These are phyloP conservation scores for Ramaria rubella DNA, from an alignment of 768 basidiomycete genomes.

Conservation along the genomic window DNA sequence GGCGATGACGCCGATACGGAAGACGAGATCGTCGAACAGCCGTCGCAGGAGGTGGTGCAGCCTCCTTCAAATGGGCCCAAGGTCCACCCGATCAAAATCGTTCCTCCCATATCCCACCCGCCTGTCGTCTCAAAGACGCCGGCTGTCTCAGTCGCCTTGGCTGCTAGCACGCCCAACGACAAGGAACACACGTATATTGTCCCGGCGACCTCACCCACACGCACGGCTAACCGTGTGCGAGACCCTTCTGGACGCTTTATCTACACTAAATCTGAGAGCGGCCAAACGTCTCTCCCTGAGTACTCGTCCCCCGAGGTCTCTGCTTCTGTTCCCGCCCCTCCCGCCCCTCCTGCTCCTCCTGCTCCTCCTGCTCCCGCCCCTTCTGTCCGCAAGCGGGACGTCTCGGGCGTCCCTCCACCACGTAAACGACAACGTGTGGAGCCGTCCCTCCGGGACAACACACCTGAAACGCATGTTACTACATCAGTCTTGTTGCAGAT, in stretches of 20 bases:
- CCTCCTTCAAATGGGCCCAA: constrained; percentile 10
- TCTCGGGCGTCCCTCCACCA: constrained; percentile 14
- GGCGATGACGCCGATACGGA: constrained; percentile 6
- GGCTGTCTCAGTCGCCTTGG: constrained; percentile 5
- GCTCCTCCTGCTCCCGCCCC: constrained; percentile 19
- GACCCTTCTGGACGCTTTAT: background rate
- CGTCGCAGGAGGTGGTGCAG: constrained; percentile 10
- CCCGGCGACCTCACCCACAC: background rate
- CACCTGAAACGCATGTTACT: constrained; percentile 21
- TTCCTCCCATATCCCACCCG: background rate
- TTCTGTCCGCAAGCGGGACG: no score
- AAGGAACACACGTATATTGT: background rate
- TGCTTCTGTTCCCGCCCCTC: background rate
- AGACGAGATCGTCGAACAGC: constrained; percentile 15
- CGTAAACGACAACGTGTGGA: constrained; percentile 24
- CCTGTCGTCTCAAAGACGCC: background rate
- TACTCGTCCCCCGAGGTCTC: background rate
- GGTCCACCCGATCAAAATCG: background rate
- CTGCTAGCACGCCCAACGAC: background rate
- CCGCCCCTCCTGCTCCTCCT: constrained; percentile 9
- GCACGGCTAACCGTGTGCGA: background rate
- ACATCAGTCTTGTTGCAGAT: constrained; percentile 19
- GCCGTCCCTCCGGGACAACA: constrained; percentile 12
- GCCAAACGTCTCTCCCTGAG: background rate
- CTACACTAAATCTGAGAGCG: background rate